Evolutionary conservation across 306 rosid species (phyloP), one percentile per base, ranked within the genome.

Genomic region (Dryas alaskensis): DNA sequence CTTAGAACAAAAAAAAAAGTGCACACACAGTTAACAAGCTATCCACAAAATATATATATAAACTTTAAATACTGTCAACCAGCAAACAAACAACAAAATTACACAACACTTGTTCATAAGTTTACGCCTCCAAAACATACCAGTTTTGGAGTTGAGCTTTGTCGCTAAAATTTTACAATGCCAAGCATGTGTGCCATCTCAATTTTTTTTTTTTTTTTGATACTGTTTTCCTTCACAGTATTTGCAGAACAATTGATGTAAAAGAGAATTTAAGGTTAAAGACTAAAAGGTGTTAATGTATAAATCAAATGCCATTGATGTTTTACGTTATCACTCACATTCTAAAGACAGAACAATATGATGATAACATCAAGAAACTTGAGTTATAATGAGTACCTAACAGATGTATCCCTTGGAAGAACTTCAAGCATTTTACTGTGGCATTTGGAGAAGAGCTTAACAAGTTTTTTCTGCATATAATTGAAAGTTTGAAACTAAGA

Each of bases 381-480:
- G 48, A 52, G 63, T 59, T 1, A 43, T 31, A 39, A 50, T 49
- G 59, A 79, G 76, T 84, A 91, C 96, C 98, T 89, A 66, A 89
- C 92, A 0, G 81, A 65, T 17, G 84, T 67, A 82, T 78, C 79
- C 66, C 42, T 80, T 46, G 91, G 85, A 82, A 93, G 81, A 81
- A 86, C 87, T 78, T 86, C 84, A 50, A 80, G 89, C 94, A 93
- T 88, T 88, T 85, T 82, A 85, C 96, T 91, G 79, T 93, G 97
- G 84, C 98, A 91, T 72, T 75, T 83, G 75, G 84, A 84, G 82
- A 83, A 76, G 76, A 91, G 91, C 72, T 84, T 81, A 73, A 91
- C 87, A 66, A 74, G 84, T 78, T 84, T 82, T 67, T 74, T 88
- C 97, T 93, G 92, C 89, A 85, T 31, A 69, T 22, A 78, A 65